Percentiles rank a stretch among this genome's conserved stretches.
These are phyloP conservation scores for Barnettozyma salicaria DNA, from an alignment of 805 yeast genomes.

Conservation along the genomic window DNA sequence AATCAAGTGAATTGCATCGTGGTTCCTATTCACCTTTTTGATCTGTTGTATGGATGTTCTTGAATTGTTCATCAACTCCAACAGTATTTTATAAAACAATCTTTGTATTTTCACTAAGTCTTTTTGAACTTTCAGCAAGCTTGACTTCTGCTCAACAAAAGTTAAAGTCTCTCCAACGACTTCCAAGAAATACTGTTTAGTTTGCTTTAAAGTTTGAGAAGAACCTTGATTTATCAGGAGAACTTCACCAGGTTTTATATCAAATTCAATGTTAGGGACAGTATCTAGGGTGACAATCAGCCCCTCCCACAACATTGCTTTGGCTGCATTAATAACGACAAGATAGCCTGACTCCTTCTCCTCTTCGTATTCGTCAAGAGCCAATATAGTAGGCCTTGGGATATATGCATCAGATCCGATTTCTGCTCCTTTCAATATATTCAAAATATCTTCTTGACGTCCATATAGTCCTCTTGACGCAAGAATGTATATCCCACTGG, in stretches of 20 bases:
- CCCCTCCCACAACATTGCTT: slow-evolving; percentile 91
- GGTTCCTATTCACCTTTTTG: slow-evolving; percentile 57
- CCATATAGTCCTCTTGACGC: slow-evolving; percentile 51
- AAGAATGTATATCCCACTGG: slow-evolving; percentile 73
- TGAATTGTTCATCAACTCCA: slow-evolving; percentile 57
- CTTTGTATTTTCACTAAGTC: slow-evolving; percentile 64
- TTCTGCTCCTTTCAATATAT: slow-evolving; percentile 40
- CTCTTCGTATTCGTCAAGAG: slow-evolving; percentile 25
- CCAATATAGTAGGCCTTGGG: slow-evolving; percentile 19
- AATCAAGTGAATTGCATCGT: slow-evolving; percentile 68
- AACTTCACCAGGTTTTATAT: slow-evolving; percentile 62
- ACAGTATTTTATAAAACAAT: slow-evolving; percentile 60
- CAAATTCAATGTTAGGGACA: slow-evolving; percentile 35
- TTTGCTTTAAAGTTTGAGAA: slow-evolving; percentile 45
- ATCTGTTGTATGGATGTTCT: slow-evolving; percentile 43
- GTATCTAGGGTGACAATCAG: slow-evolving; percentile 49
- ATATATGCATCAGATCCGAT: slow-evolving; percentile 44
- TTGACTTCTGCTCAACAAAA: slow-evolving; percentile 60
- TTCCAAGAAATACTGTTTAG: slow-evolving; percentile 51
- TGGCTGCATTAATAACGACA: slow-evolving; percentile 67
- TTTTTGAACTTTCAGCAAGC: slow-evolving; percentile 63
- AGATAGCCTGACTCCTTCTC: slow-evolving; percentile 49
- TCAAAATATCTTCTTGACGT: slow-evolving; percentile 36
- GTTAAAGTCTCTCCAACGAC: slow-evolving; percentile 50
- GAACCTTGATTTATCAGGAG: slow-evolving; percentile 70